Base-by-base conservation (phyloP, 768 basidiomycete genomes). In the Lactarius hatsudake region DNA sequence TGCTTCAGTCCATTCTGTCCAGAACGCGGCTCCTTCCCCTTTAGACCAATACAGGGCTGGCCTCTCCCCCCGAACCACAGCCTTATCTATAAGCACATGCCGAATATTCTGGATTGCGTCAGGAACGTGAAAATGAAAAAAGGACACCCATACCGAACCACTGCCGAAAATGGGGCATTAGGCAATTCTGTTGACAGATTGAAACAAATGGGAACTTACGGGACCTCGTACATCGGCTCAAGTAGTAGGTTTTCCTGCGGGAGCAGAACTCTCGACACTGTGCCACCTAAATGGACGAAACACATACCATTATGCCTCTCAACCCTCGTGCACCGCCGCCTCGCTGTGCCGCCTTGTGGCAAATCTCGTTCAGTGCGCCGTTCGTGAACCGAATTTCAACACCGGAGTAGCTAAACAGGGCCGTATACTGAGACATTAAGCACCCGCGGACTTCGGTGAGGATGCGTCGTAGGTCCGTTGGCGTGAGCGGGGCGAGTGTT, bases 361-460 rank as follows among this genome's bases (percentile, higher is more conserved):
- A 97, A 62, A 98, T 88, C 70, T 89, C 92, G 67, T 89, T 83
- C 30, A 97, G 76, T 1, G 94, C 94, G 1, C 82, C 82, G 65
- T 84, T 86, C 13, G 96, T 95, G 74, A 98, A 97, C 61, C 88
- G 83, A 68, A 97, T 87, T 71, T 95, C 93, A 26, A 91, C 87
- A 4, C 90, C 91, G 9, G 90, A 93, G 72, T 89, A 89, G 34
- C 84, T 87, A 74, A 96, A 95, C 45, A 94, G 81, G 4, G 93
- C 84, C 32, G 86, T 86, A 72, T 96, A 97, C 75, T 98, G 96
- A 30, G 92, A 93, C 57, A 96, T 82, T 17, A 98, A 82, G 3
- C 94, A 94, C 20, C 96, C 94, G 73, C 89, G 88, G 60, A 98
- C 94, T 71, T 97, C 94, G 2, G 91, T 93, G 53, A 98, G 82